Percentiles rank a stretch among this genome's conserved stretches.
phyloP scores from a whole-genome alignment of 257 asterid genomes.

The Leptodermis oblonga region DNA sequence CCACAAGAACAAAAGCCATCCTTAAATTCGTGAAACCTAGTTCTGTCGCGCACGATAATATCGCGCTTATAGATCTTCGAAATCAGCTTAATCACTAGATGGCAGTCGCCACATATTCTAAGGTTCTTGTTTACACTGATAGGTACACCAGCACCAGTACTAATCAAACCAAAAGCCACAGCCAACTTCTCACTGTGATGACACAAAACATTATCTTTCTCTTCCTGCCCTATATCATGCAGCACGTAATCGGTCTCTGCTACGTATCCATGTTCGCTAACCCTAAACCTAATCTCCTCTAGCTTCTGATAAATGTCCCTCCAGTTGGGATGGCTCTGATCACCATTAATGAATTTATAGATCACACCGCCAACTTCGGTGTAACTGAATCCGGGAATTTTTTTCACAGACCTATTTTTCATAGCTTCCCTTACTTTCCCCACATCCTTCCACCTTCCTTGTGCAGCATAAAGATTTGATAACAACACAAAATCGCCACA shows the following conservation, averaged over 20 bases:
- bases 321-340: slow-evolving; percentile 51
- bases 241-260: slow-evolving; percentile 73
- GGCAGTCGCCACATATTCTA: slow-evolving; percentile 95
- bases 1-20: slow-evolving; percentile 74
- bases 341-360: slow-evolving; percentile 65
- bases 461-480: slow-evolving; percentile 80
- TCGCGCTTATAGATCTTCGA: slow-evolving; percentile 61
- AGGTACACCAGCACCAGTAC: slow-evolving; percentile 39
- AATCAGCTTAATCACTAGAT: slow-evolving; percentile 70
- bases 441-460: slow-evolving; percentile 77
- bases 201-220: slow-evolving; percentile 78
- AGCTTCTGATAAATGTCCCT: slow-evolving; percentile 57
- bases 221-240: slow-evolving; percentile 87
- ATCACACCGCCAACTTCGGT: slow-evolving; percentile 54
- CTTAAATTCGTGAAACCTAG: slow-evolving; percentile 76
- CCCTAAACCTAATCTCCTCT: slow-evolving; percentile 55
- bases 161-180: slow-evolving; percentile 76
- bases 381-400: slow-evolving; percentile 85
- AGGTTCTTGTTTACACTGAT: slow-evolving; percentile 80
- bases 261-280: slow-evolving; percentile 60
- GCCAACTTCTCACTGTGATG: slow-evolving; percentile 94
- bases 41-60: slow-evolving; percentile 80
- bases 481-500: slow-evolving; percentile 87
- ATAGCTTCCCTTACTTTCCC: slow-evolving; percentile 75
- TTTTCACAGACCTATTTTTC: slow-evolving; percentile 62